Percentiles rank a stretch among this genome's conserved stretches.
Evolutionary conservation across 306 rosid species (phyloP).

Genomic region (Quillaja saponaria): DNA sequence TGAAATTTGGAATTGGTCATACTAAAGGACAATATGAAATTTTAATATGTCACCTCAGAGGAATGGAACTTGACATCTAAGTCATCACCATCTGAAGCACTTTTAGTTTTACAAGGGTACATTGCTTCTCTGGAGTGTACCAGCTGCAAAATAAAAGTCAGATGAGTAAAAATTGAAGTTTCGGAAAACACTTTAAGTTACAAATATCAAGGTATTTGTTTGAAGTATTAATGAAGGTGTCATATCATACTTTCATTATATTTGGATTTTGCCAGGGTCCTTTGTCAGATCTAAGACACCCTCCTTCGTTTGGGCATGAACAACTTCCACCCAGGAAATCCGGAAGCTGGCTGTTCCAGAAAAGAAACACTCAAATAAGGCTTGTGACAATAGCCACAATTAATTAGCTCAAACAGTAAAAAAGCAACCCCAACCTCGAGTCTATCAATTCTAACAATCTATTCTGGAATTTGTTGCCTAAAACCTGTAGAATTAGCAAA

Average conservation of each 20-base stretch:
- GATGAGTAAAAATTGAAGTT: constrained; percentile 24
- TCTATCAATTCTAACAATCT: constrained; percentile 78
- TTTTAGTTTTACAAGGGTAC: constrained; percentile 40
- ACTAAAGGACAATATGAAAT: constrained; percentile 17
- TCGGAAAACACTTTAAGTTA: constrained; percentile 4
- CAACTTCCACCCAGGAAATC: constrained; percentile 91
- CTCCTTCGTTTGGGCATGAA: constrained; percentile 81
- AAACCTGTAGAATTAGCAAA: constrained; percentile 58
- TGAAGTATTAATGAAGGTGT: constrained; percentile 21
- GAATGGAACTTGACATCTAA: constrained; percentile 50
- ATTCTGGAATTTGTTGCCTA: constrained; percentile 68
- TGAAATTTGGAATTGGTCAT: constrained; percentile 26
- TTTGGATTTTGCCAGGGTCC: constrained; percentile 96
- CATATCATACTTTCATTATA: constrained; percentile 69
- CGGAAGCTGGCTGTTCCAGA: constrained; percentile 80
- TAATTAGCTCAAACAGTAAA: constrained; percentile 25
- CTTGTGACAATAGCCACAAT: constrained; percentile 4
- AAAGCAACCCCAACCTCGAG: constrained; percentile 63
- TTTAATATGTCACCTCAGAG: constrained; percentile 52
- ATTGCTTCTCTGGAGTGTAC: constrained; percentile 61
- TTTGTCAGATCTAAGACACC: constrained; percentile 83
- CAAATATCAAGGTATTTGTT: constrained; percentile 28
- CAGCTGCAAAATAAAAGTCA: constrained; percentile 53
- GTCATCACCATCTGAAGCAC: constrained; percentile 39
- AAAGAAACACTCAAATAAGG: constrained; percentile 26